Conservation (phyloP, 208 protist genomes). For the Acanthamoeba lenticulata region DNA sequence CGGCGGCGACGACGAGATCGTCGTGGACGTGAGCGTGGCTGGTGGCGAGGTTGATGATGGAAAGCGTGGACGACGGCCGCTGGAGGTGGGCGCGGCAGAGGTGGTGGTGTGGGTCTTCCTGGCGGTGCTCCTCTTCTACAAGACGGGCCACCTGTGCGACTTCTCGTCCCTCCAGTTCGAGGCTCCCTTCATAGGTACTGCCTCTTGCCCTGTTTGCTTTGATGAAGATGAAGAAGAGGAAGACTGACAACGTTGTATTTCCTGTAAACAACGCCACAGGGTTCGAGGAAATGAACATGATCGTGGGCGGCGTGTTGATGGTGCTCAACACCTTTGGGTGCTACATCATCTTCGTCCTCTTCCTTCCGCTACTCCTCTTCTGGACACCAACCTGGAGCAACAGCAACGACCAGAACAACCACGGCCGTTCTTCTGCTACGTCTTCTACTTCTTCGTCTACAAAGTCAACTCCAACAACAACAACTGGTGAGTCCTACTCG, state of each 20-base stretch:
- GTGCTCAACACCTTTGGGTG: constrained; percentile 77
- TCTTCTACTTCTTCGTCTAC: no score
- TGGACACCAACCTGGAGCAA: not conserved
- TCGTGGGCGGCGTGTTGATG: constrained; percentile 72
- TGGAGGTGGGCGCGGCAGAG: not conserved
- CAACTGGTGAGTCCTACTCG: no score
- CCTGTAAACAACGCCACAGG: not conserved
- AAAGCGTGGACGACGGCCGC: not conserved
- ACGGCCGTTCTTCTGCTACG: no score
- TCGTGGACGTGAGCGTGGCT: not conserved
- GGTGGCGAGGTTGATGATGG: not conserved
- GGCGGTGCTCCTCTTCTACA: constrained; percentile 68
- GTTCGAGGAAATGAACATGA: constrained; percentile 74
- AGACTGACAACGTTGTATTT: not conserved
- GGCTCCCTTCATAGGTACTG: constrained; percentile 69
- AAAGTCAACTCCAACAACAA: no score
- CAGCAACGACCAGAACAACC: no score
- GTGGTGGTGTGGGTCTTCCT: constrained; percentile 68
- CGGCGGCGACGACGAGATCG: not conserved
- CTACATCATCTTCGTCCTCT: constrained; percentile 67
- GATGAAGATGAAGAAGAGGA: not conserved
- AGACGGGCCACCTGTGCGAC: constrained; percentile 71
- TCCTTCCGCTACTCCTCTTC: constrained; percentile 68
- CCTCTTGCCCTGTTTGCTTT: not conserved
- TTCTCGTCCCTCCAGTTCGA: constrained; percentile 79